Evolutionary conservation across 331 rosid species (phyloP).

Genomic region (Malus hybrid): DNA sequence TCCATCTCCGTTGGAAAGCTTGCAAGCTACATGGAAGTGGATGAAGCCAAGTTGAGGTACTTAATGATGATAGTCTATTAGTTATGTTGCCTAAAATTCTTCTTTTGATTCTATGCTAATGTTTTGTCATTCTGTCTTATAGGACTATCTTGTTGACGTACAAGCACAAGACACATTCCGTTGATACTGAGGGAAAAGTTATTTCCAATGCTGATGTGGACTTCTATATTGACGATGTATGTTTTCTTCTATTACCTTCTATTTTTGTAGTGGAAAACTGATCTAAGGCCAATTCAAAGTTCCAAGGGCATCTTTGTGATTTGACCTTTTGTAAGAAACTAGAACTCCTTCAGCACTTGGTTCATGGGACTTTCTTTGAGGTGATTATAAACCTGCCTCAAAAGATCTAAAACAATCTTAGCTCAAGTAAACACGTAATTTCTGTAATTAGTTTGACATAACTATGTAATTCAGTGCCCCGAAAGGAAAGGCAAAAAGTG

Average conservation of each 20-base stretch:
- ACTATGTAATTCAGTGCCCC: not conserved
- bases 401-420: not conserved
- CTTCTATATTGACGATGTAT: conserved; percentile 83
- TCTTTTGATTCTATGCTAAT: not conserved
- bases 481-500: not conserved
- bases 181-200: conserved; percentile 65
- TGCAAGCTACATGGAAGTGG: conserved; percentile 95
- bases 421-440: not conserved
- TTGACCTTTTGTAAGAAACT: not conserved
- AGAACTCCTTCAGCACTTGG: not conserved
- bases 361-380: not conserved
- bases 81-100: not conserved
- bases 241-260: conserved; percentile 11
- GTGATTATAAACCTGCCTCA: not conserved
- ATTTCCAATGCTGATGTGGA: conserved; percentile 82
- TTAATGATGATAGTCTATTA: conserved; percentile 2
- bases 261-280: not conserved
- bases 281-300: not conserved
- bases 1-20: conserved; percentile 74
- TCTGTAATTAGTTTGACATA: not conserved
- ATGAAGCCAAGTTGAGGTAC: conserved; percentile 88
- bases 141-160: conserved; percentile 91
- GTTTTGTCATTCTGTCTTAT: conserved; percentile 16
- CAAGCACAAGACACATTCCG: conserved; percentile 97
- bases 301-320: not conserved